Percentiles rank a stretch among this genome's conserved stretches.
Conservation (phyloP, 495 filamentous ascomycete species). For the Lasiosphaeris hirsuta region DNA sequence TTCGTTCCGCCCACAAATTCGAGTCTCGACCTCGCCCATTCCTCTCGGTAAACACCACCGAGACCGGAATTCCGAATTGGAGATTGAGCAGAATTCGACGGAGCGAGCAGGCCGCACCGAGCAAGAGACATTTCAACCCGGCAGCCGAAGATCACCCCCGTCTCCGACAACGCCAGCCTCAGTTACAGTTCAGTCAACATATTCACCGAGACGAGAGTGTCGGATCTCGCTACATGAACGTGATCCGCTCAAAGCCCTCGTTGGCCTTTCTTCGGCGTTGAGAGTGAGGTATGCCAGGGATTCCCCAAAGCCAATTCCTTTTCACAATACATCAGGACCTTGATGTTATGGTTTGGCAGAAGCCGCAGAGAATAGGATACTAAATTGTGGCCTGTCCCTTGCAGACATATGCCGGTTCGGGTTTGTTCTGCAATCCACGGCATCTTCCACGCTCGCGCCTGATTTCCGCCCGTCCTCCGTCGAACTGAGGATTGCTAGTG, state of each 20-base stretch:
- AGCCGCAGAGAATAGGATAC: constrained; percentile 10
- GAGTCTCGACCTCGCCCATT: constrained; percentile 10
- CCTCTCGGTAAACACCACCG: constrained; percentile 4
- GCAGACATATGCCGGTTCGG: constrained; percentile 45
- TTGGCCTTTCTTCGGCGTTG: constrained; percentile 32
- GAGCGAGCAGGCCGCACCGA: constrained; percentile 14
- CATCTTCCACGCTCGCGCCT: constrained; percentile 51
- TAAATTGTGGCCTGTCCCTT: constrained; percentile 35
- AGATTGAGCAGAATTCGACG: constrained; percentile 5
- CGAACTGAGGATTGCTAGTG: constrained; percentile 45
- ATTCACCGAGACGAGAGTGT: constrained; percentile 10
- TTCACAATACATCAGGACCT: constrained; percentile 1
- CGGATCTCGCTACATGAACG: constrained; percentile 31
- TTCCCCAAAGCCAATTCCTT: constrained; percentile 13
- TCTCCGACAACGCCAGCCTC: neutral
- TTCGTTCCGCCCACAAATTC: constrained; percentile 26
- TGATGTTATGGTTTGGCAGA: constrained; percentile 24
- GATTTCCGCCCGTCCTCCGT: constrained; percentile 23
- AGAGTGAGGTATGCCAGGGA: constrained; percentile 32
- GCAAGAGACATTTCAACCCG: neutral
- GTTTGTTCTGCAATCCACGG: constrained; percentile 45
- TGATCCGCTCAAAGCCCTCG: constrained; percentile 29
- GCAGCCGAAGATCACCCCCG: constrained; percentile 1
- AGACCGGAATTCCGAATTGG: constrained; percentile 12
- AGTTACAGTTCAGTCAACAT: constrained; percentile 5